Percentiles rank a stretch among this genome's conserved stretches.
Evolutionary conservation across 306 rosid genomes (phyloP).

Genomic region (Crataegus laevigata): DNA sequence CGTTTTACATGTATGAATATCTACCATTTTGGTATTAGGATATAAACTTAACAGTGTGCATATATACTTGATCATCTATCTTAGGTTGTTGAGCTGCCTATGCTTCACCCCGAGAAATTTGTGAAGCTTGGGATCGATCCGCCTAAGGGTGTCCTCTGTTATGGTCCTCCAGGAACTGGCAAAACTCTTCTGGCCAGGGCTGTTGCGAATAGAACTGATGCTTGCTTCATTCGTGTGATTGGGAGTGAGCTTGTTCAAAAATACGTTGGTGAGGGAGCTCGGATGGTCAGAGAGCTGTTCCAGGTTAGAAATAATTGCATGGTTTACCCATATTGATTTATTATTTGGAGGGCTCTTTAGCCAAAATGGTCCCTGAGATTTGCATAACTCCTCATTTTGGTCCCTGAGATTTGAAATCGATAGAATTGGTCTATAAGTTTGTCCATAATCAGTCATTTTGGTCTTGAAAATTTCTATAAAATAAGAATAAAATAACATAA

Average conservation of each 20-base stretch:
- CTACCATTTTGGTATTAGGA: background rate
- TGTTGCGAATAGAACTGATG: constrained; percentile 98
- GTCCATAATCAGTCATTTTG: no score
- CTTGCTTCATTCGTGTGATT: constrained; percentile 95
- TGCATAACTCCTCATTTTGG: no score
- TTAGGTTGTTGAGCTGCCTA: constrained; percentile 97
- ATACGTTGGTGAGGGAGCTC: constrained; percentile 97
- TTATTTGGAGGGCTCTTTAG: no score
- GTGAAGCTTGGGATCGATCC: constrained; percentile 99
- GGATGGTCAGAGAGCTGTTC: constrained; percentile 96
- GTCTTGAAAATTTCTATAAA: no score
- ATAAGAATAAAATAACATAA: no score
- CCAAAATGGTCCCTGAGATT: no score
- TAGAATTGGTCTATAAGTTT: no score
- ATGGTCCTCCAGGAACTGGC: constrained; percentile 99
- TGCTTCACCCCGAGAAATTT: constrained; percentile 98
- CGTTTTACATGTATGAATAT: background rate
- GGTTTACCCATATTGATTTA: background rate
- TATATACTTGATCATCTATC: background rate
- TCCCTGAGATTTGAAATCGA: no score
- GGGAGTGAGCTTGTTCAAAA: constrained; percentile 99
- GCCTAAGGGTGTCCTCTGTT: constrained; percentile 98
- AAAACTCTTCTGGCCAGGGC: constrained; percentile 98
- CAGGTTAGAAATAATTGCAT: constrained; percentile 42
- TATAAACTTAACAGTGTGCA: background rate